Conservation (phyloP, 1,139 yeast genomes). For the Blastobotrys illinoisensis region DNA sequence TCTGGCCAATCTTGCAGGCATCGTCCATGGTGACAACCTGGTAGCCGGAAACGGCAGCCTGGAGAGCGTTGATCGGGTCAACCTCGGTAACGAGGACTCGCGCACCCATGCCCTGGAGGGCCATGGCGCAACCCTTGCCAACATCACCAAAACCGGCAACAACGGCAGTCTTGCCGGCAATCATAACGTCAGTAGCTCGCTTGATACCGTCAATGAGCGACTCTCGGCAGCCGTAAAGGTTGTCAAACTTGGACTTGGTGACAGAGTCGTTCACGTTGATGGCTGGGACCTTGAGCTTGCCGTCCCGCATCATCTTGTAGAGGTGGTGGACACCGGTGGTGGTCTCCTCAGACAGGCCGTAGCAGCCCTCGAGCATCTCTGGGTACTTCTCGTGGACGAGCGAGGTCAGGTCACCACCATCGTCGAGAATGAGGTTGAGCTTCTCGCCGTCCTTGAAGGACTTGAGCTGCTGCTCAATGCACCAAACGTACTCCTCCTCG, state of each 20-base stretch:
- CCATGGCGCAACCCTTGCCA: constrained; percentile 99
- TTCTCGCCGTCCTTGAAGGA: constrained; percentile 96
- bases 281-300: constrained; percentile 95
- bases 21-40: constrained; percentile 96
- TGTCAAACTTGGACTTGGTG: constrained; percentile 98
- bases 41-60: constrained; percentile 99
- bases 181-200: constrained; percentile 99
- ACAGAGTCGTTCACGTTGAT: constrained; percentile 99
- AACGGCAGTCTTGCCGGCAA: constrained; percentile 98
- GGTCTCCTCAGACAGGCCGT: constrained; percentile 98
- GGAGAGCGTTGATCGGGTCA: constrained; percentile 98
- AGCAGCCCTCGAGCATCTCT: constrained; percentile 92
- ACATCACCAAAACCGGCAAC: constrained; percentile 99
- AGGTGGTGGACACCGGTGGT: constrained; percentile 99
- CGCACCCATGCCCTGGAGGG: constrained; percentile 99
- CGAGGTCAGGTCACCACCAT: constrained; percentile 98
- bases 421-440: constrained; percentile 96
- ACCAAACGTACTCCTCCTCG: constrained; percentile 99
- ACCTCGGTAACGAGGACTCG: constrained; percentile 96
- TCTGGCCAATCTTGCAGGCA: constrained; percentile 91
- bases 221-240: constrained; percentile 99
- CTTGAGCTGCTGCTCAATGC: constrained; percentile 98
- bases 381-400: constrained; percentile 98
- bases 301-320: constrained; percentile 92
- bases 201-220: constrained; percentile 98